Evolutionary conservation across 208 protist genomes (phyloP), one percentile per base, ranked within the genome.

Genomic region (Leishmania aethiopica): DNA sequence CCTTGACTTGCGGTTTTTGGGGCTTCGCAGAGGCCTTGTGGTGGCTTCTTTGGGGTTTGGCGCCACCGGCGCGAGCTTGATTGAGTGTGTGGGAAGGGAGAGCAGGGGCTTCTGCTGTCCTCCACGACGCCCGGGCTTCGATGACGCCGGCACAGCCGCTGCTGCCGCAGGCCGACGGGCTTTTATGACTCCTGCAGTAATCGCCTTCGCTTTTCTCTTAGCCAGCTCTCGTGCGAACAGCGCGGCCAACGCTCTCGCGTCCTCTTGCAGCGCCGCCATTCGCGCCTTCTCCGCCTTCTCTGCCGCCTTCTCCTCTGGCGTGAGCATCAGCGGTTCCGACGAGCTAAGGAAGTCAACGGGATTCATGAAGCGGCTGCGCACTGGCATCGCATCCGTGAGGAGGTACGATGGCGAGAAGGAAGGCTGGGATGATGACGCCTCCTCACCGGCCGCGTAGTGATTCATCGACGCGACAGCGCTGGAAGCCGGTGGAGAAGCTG

Each of bases 291-390:
- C 77, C 35, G 55, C 60, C 35, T 49, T 69, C n/a, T 51, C 77
- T 28, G 40, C 77, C 10, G n/a, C 78, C 74, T 82, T 82, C 66
- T 86, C 83, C 25, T 60, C 53, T 22, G 59, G 78, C 4, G 83
- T 86, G 40, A 83, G 67, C 73, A 86, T 22, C 32, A 86, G 78
- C 55, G 83, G 73, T 19, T 86, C 83, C 8, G 78, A 80, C 11
- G 83, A 86, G 73, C 83, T 80, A 19, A 86, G 83, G 40, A 86
- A 86, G 62, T 86, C 83, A 2, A 80, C 64, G 35, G 83, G 83
- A 51, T 86, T 25, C 55, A 67, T 40, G 78, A 70, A 86, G 64
- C 67, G 78, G 17, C 83, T 86, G 47, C 83, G 83, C 62, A 86
- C 79, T 5, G 83, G 83, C 28, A 64, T 47, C 64, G 70, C 75